phyloP scores from a whole-genome alignment of 768 basidiomycete species.

The Postia placenta region DNA sequence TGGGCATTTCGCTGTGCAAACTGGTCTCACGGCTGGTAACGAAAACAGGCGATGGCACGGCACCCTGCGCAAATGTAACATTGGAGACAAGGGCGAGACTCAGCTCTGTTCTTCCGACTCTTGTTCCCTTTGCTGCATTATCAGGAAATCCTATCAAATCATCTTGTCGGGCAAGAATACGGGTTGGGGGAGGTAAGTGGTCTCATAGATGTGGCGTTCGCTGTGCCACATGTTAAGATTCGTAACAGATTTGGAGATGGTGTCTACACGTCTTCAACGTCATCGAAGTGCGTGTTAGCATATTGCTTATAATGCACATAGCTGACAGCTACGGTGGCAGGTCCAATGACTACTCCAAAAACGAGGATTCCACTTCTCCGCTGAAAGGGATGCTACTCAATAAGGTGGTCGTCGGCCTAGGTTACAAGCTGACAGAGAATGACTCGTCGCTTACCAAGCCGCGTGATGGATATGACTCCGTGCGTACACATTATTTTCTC shows the following conservation, averaged over 20 bases:
- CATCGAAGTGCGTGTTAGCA: conserved; percentile 48
- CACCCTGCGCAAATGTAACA: conserved; percentile 55
- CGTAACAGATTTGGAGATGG: not conserved
- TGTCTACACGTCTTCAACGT: conserved; percentile 35
- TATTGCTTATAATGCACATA: not conserved
- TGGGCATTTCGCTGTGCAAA: conserved; percentile 49
- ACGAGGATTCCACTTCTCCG: conserved; percentile 33
- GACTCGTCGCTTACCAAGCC: conserved; percentile 48
- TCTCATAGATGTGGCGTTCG: too few relatives aligned
- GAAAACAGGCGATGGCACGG: conserved; percentile 77
- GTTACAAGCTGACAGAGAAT: conserved; percentile 58
- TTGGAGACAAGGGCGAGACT: conserved; percentile 57
- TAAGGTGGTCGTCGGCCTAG: conserved; percentile 68
- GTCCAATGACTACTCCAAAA: conserved; percentile 66
- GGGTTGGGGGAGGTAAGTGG: conserved; percentile 56
- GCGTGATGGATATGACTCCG: conserved; percentile 62
- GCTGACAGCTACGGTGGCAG: conserved; percentile 21
- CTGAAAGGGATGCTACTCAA: conserved; percentile 66
- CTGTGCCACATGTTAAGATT: too few relatives aligned
- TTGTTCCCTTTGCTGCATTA: conserved; percentile 60
- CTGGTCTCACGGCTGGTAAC: conserved; percentile 57
- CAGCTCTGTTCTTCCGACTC: conserved; percentile 46
- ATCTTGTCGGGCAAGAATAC: conserved; percentile 63
- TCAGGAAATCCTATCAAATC: conserved; percentile 59
- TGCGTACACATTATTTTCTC: too few relatives aligned